Base-by-base conservation (phyloP, 2,329 filamentous ascomycete species). In the Coniochaeta ligniaria region DNA sequence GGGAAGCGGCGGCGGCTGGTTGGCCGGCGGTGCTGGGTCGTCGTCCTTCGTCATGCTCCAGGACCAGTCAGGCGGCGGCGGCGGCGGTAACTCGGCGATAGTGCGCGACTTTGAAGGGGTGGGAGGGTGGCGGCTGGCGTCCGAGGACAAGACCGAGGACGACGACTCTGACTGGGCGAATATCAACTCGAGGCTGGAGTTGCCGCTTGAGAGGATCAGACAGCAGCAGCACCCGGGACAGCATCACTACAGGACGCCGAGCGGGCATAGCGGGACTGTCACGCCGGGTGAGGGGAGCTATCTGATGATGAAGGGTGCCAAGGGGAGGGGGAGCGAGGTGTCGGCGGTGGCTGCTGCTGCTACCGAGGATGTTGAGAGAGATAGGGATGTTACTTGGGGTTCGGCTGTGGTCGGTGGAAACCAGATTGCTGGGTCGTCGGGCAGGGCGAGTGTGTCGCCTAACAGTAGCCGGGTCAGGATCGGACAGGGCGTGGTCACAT, bases 31-130 rank as follows among this genome's bases (percentile, higher is more conserved):
- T 64, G 43, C 59, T 35, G 61, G 70, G 55, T 70, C 63, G 62
- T 67, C 58, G 67, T 31, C 59, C 63, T 17, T 68, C 68, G 1
- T 70, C 70, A 1, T 59, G 47, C 47, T 52, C 12, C 26, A 47
- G 16, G 47, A 52, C 22, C 26, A 14, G 22, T n/a, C 60, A 31
- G 61, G 60, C 31, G 58, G 61, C 33, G 61, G 60, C 31, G 58
- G 61, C 60, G 61, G 43, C 61, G 63, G 35, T 64, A 69, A 31
- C 6, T 17, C 81, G 36, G 82, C 82, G 0, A 71, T 81, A 3
- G 78, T 81, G 59, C 74, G 83, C 33, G 83, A 86, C 66, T 86
- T 80, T 64, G 83, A 86, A 64, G 83, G 83, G 8, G 71, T 86
- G 1, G 83, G 83, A 20, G 83, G 83, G 2, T 86, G 83, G 82